Base-by-base conservation (phyloP, 805 yeast species). In the Teunomyces tritomae region DNA sequence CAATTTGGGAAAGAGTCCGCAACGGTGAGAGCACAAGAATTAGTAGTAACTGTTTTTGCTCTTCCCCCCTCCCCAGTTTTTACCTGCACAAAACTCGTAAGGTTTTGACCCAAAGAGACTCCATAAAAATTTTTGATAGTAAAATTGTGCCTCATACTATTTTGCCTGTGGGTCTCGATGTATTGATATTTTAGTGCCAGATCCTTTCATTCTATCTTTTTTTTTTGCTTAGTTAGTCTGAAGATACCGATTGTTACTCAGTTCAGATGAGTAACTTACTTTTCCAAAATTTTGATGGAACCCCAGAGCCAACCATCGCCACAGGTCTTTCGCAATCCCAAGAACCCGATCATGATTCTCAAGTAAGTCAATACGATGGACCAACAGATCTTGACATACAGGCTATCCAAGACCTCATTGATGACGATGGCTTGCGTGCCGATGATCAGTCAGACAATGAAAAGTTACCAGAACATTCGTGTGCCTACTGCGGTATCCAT, bases 401-500 rank as follows among this genome's bases (percentile, higher is more conserved):
- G 26, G 36, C 24, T 9, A 28, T 51, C 28, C 50, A 53, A 24
- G 45, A 53, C 24, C 36, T 51, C 13, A 43, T 50, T 6, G 52
- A 51, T 42, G 49, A 50, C 11, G 50, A 41, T 8, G 34, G 34
- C 17, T 20, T 34, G 13, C 30, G 27, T 9, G 32, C 11, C n/a
- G n/a, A 16, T 3, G 40, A 36, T 7, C 39, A 14, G 16, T 45
- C 20, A 11, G 39, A 17, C 41, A 9, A n/a, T 8, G 40, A 47
- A 14, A 14, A 30, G 16, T 41, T 52, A 9, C 65, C 68, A 4
- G 60, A 54, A 24, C 65, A 70, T 50, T 69, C 77, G 0, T 79
- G 84, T 56, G 61, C 78, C 2, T 90, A 90, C 64, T 90, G 97
- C 69, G 94, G 90, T 1, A 73, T 88, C 26, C 82, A 81, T 50